Conservation (phyloP, 1,284 basidiomycete species). For the Apiotrichum montevideense region DNA sequence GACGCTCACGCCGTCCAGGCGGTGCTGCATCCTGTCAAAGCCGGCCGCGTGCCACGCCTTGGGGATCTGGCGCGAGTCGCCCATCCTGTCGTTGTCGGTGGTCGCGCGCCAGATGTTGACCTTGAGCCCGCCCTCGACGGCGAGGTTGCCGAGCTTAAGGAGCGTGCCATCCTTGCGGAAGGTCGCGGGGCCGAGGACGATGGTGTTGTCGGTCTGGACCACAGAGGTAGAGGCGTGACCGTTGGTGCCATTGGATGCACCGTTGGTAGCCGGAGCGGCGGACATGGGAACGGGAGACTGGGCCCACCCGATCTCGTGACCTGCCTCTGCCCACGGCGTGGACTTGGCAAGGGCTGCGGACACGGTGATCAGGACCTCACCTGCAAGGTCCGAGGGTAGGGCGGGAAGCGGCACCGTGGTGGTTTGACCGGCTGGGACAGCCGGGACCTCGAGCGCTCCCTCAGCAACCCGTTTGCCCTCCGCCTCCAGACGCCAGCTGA, state of each 20-base stretch:
- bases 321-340: slow-evolving; percentile 13
- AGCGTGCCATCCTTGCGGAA: slow-evolving; percentile 2
- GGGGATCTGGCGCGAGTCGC: not conserved
- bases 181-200: slow-evolving; percentile 7
- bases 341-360: slow-evolving; percentile 2
- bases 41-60: slow-evolving; percentile 12
- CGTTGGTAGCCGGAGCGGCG: not conserved
- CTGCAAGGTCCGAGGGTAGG: not conserved
- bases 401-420: slow-evolving; percentile 2
- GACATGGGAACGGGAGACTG: slow-evolving; percentile 1
- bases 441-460: slow-evolving; percentile 9
- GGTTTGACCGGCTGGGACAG: not conserved
- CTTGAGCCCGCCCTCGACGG: not conserved
- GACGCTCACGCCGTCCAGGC: slow-evolving; percentile 10
- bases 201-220: not conserved
- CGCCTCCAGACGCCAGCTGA: slow-evolving; percentile 18
- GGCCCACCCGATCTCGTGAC: slow-evolving; percentile 21
- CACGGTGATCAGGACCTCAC: slow-evolving; percentile 4
- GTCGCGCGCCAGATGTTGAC: slow-evolving; percentile 22
- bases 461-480: slow-evolving; percentile 1
- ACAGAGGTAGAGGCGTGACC: not conserved
- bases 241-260: no score
- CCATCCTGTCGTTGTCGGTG: slow-evolving; percentile 22
- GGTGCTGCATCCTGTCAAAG: slow-evolving; percentile 19
- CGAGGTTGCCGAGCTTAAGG: slow-evolving; percentile 2